Conservation (phyloP, 1,284 basidiomycete species). For the Rhodotorula glutinis region DNA sequence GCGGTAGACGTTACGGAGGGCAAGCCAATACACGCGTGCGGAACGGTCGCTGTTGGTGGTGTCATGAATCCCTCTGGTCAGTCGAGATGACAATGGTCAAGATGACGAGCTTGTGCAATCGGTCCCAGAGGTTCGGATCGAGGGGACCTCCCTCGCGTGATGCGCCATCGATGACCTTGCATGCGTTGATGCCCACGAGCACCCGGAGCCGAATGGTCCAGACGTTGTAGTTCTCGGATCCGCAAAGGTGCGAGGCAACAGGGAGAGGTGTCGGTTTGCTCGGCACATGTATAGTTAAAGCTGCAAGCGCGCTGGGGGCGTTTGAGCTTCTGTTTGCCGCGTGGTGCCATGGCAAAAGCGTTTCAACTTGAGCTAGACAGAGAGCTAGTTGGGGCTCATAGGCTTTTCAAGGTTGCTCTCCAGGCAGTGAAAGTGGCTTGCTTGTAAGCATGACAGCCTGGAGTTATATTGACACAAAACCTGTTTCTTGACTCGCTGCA, state of each 20-base stretch:
- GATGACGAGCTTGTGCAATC: neutral
- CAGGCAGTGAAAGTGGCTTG: no score
- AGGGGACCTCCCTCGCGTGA: neutral
- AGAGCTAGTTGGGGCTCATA: no score
- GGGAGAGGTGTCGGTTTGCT: no score
- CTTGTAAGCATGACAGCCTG: no score
- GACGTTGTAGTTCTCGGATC: conserved; percentile 2
- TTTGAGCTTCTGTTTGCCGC: no score
- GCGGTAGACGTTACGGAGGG: neutral
- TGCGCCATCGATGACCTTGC: neutral
- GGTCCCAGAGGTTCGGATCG: neutral
- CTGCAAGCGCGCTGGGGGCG: no score
- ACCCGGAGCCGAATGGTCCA: conserved; percentile 3
- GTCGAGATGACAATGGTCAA: conserved; percentile 2
- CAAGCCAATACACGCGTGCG: neutral
- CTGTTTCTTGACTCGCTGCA: no score
- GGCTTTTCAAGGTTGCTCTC: no score
- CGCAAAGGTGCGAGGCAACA: conserved; percentile 4
- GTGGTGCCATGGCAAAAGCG: no score
- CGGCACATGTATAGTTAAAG: no score
- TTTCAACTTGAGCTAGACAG: no score
- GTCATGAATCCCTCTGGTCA: neutral
- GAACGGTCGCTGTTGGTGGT: neutral
- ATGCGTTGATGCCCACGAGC: neutral
- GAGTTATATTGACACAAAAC: no score